phyloP scores from a whole-genome alignment of 306 rosid species.

The Quercus ilex region DNA sequence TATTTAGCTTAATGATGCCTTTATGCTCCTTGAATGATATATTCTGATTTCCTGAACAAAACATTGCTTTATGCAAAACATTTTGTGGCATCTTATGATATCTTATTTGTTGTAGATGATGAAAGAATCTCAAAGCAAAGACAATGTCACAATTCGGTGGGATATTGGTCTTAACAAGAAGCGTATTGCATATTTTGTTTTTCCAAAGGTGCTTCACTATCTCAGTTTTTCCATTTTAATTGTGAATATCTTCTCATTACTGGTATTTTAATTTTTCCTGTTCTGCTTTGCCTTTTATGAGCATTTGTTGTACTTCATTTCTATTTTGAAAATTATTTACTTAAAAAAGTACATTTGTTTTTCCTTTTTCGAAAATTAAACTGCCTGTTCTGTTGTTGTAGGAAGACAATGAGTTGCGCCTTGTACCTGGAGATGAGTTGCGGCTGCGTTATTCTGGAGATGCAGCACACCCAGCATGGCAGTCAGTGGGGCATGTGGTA shows the following conservation, averaged over 20 bases:
- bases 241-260: background rate
- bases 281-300: background rate
- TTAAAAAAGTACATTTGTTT: background rate
- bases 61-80: conserved; percentile 5
- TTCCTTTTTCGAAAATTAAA: conserved; percentile 8
- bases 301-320: background rate
- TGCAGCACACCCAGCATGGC: conserved; percentile 99
- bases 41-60: background rate
- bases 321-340: background rate
- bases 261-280: background rate
- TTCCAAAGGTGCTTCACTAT: conserved; percentile 68
- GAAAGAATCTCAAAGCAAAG: conserved; percentile 99
- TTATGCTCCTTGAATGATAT: background rate
- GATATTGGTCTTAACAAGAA: conserved; percentile 98
- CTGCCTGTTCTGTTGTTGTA: conserved; percentile 31
- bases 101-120: conserved; percentile 66
- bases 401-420: conserved; percentile 99
- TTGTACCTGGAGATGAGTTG: conserved; percentile 98
- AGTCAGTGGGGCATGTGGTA: conserved; percentile 99
- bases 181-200: conserved; percentile 95
- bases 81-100: conserved; percentile 19
- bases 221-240: background rate
- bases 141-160: conserved; percentile 91
- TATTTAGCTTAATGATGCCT: background rate
- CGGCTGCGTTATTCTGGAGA: conserved; percentile 97